Evolutionary conservation across 1,284 basidiomycete species (phyloP).

Genomic region (Cutaneotrichosporon curvatum): DNA sequence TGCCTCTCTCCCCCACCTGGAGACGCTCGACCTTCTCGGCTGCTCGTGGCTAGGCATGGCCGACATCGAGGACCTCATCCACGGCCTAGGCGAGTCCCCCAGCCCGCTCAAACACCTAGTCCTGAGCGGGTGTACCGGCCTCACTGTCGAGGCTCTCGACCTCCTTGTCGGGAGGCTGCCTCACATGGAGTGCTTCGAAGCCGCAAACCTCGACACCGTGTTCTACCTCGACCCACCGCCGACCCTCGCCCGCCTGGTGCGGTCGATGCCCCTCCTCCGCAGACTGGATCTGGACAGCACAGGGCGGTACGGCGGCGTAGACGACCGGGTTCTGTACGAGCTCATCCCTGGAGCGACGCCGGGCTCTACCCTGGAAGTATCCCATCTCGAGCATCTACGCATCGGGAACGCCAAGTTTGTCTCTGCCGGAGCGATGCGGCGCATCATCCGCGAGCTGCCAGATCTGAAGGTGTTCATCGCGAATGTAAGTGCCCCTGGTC

Average conservation of each 20-base stretch:
- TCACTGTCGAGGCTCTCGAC: constrained; percentile 67
- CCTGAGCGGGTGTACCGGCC: constrained; percentile 63
- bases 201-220: constrained; percentile 57
- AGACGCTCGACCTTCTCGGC: constrained; percentile 75
- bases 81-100: constrained; percentile 2
- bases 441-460: constrained; percentile 60
- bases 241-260: constrained; percentile 9
- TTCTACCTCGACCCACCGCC: constrained; percentile 22
- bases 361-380: constrained; percentile 1
- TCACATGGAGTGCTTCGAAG: constrained; percentile 67
- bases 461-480: constrained; percentile 62
- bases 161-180: constrained; percentile 68
- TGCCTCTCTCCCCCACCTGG: constrained; percentile 61
- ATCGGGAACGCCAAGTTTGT: constrained; percentile 63
- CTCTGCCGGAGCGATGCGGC: constrained; percentile 57
- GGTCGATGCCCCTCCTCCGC: constrained; percentile 57
- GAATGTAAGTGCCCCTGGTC: constrained; percentile 49
- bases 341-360: constrained; percentile 14
- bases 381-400: constrained; percentile 60
- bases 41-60: constrained; percentile 32
- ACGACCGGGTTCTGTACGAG: constrained; percentile 58
- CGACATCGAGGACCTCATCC: constrained; percentile 49
- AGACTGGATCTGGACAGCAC: constrained; percentile 81
- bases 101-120: constrained; percentile 65
- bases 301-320: constrained; percentile 52